phyloP scores from a whole-genome alignment of 176 grass and related monocot species.

The Otatea glauca region DNA sequence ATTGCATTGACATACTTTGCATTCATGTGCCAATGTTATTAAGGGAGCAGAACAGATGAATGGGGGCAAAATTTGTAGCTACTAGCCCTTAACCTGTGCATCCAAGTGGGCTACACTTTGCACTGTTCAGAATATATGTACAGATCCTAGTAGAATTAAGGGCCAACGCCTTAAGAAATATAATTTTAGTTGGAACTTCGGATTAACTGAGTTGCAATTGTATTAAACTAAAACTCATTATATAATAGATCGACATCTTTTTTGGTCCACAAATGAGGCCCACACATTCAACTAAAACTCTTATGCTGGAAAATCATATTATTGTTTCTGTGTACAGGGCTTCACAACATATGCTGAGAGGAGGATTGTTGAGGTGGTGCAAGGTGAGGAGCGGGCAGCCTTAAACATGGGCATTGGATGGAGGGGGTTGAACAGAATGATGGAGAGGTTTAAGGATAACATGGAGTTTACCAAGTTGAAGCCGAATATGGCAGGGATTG shows the following conservation, averaged over 20 bases:
- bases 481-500: conserved; percentile 77
- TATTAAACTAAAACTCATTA: not conserved
- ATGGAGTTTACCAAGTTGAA: conserved; percentile 98
- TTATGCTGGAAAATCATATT: not conserved
- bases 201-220: not conserved
- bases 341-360: conserved; percentile 96
- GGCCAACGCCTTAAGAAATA: not conserved
- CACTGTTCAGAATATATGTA: not conserved
- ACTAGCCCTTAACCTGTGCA: not conserved
- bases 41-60: not conserved
- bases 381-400: conserved; percentile 80
- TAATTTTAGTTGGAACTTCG: not conserved
- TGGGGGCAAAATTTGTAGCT: not conserved
- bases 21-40: conserved; percentile 2
- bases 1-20: not conserved
- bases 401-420: conserved; percentile 89
- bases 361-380: conserved; percentile 94
- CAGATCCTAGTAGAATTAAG: not conserved
- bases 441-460: conserved; percentile 94
- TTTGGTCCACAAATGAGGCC: not conserved
- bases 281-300: not conserved
- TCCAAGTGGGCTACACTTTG: not conserved
- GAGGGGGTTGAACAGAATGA: conserved; percentile 72
- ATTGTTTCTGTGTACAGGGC: conserved; percentile 49
- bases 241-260: not conserved